Percentiles rank a stretch among this genome's conserved stretches.
Evolutionary conservation across 1,284 basidiomycete species (phyloP).

Genomic region (Malassezia sp.): DNA sequence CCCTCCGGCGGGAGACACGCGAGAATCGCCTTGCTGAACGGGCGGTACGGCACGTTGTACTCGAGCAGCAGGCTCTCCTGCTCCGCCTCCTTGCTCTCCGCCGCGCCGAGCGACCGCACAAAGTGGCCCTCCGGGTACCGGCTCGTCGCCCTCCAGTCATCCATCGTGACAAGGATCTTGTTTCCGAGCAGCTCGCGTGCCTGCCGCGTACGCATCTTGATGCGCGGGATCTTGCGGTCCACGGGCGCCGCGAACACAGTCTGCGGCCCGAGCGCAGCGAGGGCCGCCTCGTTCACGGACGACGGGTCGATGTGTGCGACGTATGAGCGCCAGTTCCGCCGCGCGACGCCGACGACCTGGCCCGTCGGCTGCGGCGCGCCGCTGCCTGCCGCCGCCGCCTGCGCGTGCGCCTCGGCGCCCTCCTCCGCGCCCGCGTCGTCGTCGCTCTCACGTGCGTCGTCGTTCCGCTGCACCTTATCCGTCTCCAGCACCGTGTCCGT

Average conservation of each 20-base stretch:
- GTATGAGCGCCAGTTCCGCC: slow-evolving; percentile 82
- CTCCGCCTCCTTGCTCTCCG: slow-evolving; percentile 89
- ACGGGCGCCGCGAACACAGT: slow-evolving; percentile 91
- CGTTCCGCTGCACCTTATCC: slow-evolving; percentile 69
- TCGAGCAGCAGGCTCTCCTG: slow-evolving; percentile 87
- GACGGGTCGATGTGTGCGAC: slow-evolving; percentile 90
- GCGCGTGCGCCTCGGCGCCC: slow-evolving; percentile 49
- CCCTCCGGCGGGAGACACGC: slow-evolving; percentile 83
- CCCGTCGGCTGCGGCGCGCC: slow-evolving; percentile 76
- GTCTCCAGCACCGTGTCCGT: slow-evolving; percentile 78
- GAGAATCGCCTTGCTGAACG: slow-evolving; percentile 86
- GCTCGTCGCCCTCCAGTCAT: slow-evolving; percentile 74
- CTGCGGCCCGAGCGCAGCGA: slow-evolving; percentile 71
- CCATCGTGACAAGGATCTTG: slow-evolving; percentile 91
- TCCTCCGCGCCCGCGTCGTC: slow-evolving; percentile 50
- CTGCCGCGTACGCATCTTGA: slow-evolving; percentile 86
- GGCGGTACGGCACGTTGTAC: slow-evolving; percentile 90
- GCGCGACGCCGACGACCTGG: slow-evolving; percentile 77
- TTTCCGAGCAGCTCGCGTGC: slow-evolving; percentile 75
- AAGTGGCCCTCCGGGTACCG: slow-evolving; percentile 97
- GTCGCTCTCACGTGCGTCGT: slow-evolving; percentile 59
- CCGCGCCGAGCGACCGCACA: slow-evolving; percentile 78
- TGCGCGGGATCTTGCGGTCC: slow-evolving; percentile 80
- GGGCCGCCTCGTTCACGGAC: slow-evolving; percentile 61
- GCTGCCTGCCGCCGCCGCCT: slow-evolving; percentile 45